Base-by-base conservation (phyloP, 1,284 basidiomycete genomes). In the Peniophora sp. region DNA sequence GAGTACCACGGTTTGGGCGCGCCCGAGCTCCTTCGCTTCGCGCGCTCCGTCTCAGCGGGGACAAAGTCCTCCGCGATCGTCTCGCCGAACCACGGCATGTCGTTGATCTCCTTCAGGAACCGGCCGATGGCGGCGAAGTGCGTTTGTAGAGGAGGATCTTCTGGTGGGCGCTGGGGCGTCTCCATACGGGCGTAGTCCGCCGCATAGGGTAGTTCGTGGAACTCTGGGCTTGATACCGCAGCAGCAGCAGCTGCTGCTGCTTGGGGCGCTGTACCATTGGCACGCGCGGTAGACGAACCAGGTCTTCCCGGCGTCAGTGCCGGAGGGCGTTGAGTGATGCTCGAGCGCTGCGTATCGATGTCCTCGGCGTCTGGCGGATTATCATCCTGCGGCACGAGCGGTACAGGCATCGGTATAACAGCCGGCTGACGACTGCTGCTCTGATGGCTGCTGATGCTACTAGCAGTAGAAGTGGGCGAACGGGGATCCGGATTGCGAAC, bases 161-260 rank as follows among this genome's bases (percentile, higher is more conserved):
- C 52, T 3, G 52, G 53, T 18, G 56, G 50, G 24, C 54, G 56
- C 18, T 55, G 47, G 1, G 61, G 60, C 12, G 55, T 47, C 20
- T 55, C 57, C 67, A 68, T 68, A 47, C 62, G 61, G 12, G 53
- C 57, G 52, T 69, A 69, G 53, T 69, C 68, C n/a, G 56, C 53
- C 3, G 64, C 55, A 1, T 49, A 63, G 10, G 49, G 56, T 2
- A 62, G 62, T 14, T 60, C 55, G 10, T 61, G 53, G 15, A 52
- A 54, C 23, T 63, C 54, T 2, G 64, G 64, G 10, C 54, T 60
- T 37, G 49, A 44, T 15, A 50, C 45, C 15, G 15, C 20, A 24
- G 22, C 23, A 9, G 17, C 14, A 22, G 14, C 20, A n/a, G 43
- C 43, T 23, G 15, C n/a, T 24, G 23, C 43, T 45, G 18, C 20